These are phyloP conservation scores for Cladophialophora yegresii DNA, from an alignment of 2,329 filamentous ascomycete species.

Conservation along the genomic window DNA sequence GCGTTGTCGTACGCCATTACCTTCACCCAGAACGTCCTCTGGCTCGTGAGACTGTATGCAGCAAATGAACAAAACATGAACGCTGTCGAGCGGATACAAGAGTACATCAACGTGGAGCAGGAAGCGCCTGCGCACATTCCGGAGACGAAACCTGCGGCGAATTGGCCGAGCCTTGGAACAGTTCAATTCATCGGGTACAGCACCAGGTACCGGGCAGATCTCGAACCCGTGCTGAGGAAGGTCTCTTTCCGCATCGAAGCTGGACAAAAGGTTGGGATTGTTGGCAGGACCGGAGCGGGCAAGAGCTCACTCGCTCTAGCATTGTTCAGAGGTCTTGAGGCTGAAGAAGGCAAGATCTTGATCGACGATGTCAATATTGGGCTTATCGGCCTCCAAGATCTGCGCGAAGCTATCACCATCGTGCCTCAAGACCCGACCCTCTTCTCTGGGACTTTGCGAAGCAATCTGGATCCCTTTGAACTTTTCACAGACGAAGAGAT, in stretches of 20 bases:
- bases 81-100: constrained; percentile 93
- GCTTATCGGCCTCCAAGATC: constrained; percentile 84
- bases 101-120: constrained; percentile 94
- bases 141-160: constrained; percentile 71
- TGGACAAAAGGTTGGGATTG: constrained; percentile 91
- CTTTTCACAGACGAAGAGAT: constrained; percentile 88
- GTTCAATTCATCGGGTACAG: constrained; percentile 89
- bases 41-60: constrained; percentile 91
- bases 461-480: constrained; percentile 87
- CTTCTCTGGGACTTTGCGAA: constrained; percentile 39
- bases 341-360: constrained; percentile 82
- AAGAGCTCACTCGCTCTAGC: constrained; percentile 94
- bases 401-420: constrained; percentile 93
- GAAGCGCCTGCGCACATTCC: constrained; percentile 79
- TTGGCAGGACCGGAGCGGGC: constrained; percentile 90
- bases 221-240: constrained; percentile 81
- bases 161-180: constrained; percentile 83
- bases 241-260: constrained; percentile 84
- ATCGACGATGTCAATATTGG: constrained; percentile 92
- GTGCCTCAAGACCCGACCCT: constrained; percentile 79
- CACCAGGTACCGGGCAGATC: constrained; percentile 82
- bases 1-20: constrained; percentile 94
- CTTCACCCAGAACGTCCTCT: constrained; percentile 94
- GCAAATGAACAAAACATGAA: constrained; percentile 99
- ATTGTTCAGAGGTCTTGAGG: constrained; percentile 89